phyloP scores from a whole-genome alignment of 768 basidiomycete species.

The Xerocomus potaroensis region DNA sequence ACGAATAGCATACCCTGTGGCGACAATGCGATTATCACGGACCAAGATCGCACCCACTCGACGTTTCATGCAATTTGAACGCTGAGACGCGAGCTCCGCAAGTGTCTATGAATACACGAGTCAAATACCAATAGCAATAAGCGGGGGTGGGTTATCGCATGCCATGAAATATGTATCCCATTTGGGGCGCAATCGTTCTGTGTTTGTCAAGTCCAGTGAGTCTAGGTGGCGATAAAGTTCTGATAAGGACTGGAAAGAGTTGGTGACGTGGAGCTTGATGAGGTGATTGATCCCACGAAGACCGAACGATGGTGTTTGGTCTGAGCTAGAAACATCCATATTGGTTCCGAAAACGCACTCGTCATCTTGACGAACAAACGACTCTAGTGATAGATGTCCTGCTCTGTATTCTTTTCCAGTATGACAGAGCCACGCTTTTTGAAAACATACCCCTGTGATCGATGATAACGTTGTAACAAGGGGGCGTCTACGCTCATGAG shows the following conservation, averaged over 20 bases:
- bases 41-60: constrained; percentile 94
- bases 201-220: constrained; percentile 60
- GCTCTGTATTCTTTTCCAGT: constrained; percentile 17
- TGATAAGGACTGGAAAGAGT: constrained; percentile 54
- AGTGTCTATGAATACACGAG: constrained; percentile 68
- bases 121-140: too few relatives aligned
- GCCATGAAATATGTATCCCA: constrained; percentile 99
- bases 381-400: constrained; percentile 47
- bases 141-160: too few relatives aligned
- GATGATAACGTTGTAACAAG: constrained; percentile 58
- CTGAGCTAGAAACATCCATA: constrained; percentile 18
- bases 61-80: constrained; percentile 97
- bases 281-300: constrained; percentile 37
- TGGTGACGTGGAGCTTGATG: constrained; percentile 57
- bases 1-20: constrained; percentile 58
- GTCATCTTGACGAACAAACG: constrained; percentile 76
- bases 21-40: constrained; percentile 71
- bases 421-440: background rate
- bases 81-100: constrained; percentile 81
- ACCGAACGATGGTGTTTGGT: constrained; percentile 1
- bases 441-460: constrained; percentile 47
- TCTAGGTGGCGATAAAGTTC: constrained; percentile 63
- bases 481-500: constrained; percentile 84
- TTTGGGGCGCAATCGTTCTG: constrained; percentile 74
- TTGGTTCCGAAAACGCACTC: constrained; percentile 52